Evolutionary conservation across 2,329 filamentous ascomycete species (phyloP), one percentile per base, ranked within the genome.

Genomic region (Aspergillus alliaceus): DNA sequence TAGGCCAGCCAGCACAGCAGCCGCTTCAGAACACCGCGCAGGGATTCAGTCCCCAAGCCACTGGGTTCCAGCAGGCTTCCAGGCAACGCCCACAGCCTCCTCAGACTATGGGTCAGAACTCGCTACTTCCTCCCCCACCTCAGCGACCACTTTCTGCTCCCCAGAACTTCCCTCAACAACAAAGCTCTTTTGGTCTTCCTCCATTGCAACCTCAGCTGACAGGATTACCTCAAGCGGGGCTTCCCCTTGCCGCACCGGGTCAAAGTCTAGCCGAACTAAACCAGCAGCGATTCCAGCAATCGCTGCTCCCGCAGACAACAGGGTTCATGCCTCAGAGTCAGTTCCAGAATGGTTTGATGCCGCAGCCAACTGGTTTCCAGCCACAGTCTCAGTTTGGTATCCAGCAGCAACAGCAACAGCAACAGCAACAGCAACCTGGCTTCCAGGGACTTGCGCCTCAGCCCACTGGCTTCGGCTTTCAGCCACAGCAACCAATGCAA

Each of bases 151-250:
- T 95, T 12, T 97, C 93, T 39, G 93, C 95, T 37, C 93, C 95
- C 25, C 90, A 91, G 71, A 90, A 91, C 53, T 88, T 81, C 58
- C 75, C 85, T 50, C 89, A 89, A 68, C 86, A 87, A 69, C 86
- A 86, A 46, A 92, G 83, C 72, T 83, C 81, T 4, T 95, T 96
- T 72, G 84, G 84, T 7, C 84, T 89, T 18, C 86, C 90, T 50
- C 87, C 90, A 15, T 76, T 97, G 64, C 88, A 93, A 71, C 87
- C 91, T 52, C 93, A 97, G 71, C 84, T 93, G 74, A 97, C 95
- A 5, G 92, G 93, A 8, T 65, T 82, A 53, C 82, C 84, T 62
- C 84, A 86, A 68, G 78, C 78, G 11, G 68, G 67, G 3, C 72
- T 72, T 14, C 86, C 86, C 61, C 80, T 90, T 55, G 88, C 90